Evolutionary conservation across 1,139 yeast genomes (phyloP), one percentile per base, ranked within the genome.

Genomic region (Suhomyces taliae): DNA sequence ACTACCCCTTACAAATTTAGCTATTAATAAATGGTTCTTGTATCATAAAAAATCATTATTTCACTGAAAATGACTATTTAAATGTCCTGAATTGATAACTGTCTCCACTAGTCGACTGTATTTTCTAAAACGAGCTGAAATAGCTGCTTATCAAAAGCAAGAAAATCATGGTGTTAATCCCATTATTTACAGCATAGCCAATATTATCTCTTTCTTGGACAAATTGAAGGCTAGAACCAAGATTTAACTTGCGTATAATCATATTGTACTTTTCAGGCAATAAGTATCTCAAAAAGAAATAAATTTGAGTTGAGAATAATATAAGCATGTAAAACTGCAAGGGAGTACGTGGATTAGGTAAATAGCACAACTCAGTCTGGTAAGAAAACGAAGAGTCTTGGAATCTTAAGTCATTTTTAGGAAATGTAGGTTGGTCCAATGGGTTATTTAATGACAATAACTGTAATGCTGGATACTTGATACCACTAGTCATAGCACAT

Each of bases 401-500:
- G 5, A 44, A 41, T 27, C 45, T 41, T 11, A 50, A 53, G 31
- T 58, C 49, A 32, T 54, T 61, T 43, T 44, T 11, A 7, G 42
- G 40, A n/a, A 35, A 14, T 31, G 40, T 37, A 5, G 37, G 19
- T 4, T 14, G 15, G 53, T 31, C 60, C 34, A 34, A 60, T 2
- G 84, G 81, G 51, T 85, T 82, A 62, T 78, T 68, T 40, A 93
- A 71, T 0, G 96, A 83, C 10, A 93, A 66, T 36, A 93, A 66
- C 61, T 93, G 97, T 43, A 90, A 78, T 0, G 97, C 98, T 0
- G 99, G 99, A 45, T 73, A 73, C 29, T 74, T 67, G 35, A 93
- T 83, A 0, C 98, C 98, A 78, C 90, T 88, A 19, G 96, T 90
- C 96, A 93, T 89, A 2, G 97, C 87, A 47, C 88, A 83, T 1